phyloP scores from a whole-genome alignment of 768 basidiomycete genomes.

The Lepiota brunneoincarnata region DNA sequence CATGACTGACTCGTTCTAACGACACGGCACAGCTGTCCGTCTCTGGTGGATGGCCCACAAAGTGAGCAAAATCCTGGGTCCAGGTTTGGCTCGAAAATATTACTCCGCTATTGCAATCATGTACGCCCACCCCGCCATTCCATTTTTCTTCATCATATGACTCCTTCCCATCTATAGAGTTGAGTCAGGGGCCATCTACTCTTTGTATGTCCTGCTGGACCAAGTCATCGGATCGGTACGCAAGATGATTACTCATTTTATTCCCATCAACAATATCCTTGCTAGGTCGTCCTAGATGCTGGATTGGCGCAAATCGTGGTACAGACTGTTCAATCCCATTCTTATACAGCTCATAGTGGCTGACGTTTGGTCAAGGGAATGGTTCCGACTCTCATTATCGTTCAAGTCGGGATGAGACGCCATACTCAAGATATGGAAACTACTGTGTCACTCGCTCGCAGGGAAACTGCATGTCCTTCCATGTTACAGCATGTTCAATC shows the following conservation, averaged over 20 bases:
- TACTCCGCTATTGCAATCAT: constrained; percentile 32
- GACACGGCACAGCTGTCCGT: constrained; percentile 25
- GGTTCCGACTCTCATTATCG: too few relatives aligned
- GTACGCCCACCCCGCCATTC: constrained; percentile 21
- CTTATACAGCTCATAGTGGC: too few relatives aligned
- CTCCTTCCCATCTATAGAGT: constrained; percentile 19
- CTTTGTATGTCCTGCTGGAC: constrained; percentile 15
- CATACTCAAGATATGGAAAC: too few relatives aligned
- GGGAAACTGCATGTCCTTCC: too few relatives aligned
- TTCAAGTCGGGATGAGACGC: too few relatives aligned
- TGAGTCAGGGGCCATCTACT: constrained; percentile 38
- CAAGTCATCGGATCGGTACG: not conserved
- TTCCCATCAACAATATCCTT: not conserved
- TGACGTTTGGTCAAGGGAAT: too few relatives aligned
- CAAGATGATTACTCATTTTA: not conserved
- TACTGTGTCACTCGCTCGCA: too few relatives aligned
- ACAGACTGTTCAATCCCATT: not conserved
- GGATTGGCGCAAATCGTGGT: constrained; percentile 23
- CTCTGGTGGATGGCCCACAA: constrained; percentile 31
- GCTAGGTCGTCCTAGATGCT: constrained; percentile 17
- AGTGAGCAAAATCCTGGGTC: constrained; percentile 23
- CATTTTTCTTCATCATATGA: not conserved
- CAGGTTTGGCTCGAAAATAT: constrained; percentile 27
- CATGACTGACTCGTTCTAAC: not conserved
- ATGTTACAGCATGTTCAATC: too few relatives aligned